Evolutionary conservation across 1,284 basidiomycete species (phyloP).

Genomic region (Cutaneotrichosporon cutaneum): DNA sequence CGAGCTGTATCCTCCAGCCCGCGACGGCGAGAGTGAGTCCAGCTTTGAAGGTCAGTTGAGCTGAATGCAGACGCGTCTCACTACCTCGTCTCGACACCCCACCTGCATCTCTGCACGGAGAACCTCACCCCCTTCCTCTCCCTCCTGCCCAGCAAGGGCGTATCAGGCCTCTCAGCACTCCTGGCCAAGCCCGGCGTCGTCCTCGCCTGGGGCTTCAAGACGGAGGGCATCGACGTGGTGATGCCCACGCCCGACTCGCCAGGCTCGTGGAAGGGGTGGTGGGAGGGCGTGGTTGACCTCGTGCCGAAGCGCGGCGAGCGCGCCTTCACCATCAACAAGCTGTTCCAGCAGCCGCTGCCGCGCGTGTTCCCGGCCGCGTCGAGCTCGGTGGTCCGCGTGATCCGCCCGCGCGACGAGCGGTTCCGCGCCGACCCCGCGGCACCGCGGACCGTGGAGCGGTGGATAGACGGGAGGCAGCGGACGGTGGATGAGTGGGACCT

Average conservation of each 20-base stretch:
- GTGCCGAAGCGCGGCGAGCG: constrained; percentile 61
- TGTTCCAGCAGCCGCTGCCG: constrained; percentile 70
- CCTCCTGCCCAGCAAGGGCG: constrained; percentile 85
- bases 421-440: background rate
- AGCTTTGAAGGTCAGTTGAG: background rate
- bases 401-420: constrained; percentile 23
- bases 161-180: constrained; percentile 81
- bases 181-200: constrained; percentile 84
- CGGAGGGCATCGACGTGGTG: constrained; percentile 48
- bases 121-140: constrained; percentile 95
- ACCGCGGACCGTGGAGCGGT: constrained; percentile 5
- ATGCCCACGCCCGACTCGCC: constrained; percentile 34
- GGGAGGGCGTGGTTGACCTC: constrained; percentile 79
- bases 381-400: constrained; percentile 51
- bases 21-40: constrained; percentile 9
- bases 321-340: constrained; percentile 69
- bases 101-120: constrained; percentile 87
- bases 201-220: constrained; percentile 76
- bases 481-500: constrained; percentile 40
- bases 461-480: constrained; percentile 38
- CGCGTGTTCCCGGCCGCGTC: constrained; percentile 60
- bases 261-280: constrained; percentile 65
- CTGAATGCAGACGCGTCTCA: constrained; percentile 33
- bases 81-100: constrained; percentile 63
- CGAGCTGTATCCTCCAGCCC: constrained; percentile 60